Base-by-base conservation (phyloP, 1,284 basidiomycete species). In the Cryptococcus sp. region DNA sequence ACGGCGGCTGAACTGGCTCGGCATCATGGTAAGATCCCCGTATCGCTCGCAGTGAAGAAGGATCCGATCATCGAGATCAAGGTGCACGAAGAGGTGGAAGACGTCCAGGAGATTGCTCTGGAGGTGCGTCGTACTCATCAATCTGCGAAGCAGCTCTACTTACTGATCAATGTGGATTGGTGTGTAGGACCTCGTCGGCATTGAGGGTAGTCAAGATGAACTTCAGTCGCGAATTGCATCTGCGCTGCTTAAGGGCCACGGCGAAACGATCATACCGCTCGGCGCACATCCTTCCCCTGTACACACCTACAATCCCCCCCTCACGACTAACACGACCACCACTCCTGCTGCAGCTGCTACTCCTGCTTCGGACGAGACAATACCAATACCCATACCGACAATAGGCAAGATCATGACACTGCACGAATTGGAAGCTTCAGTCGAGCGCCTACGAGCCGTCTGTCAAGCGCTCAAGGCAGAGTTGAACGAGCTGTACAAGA, bases 91-190 rank as follows among this genome's bases (percentile, higher is more conserved):
- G 57, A 61, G 20, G 53, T 39, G 27, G 59, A 53, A 4, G 66
- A 65, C 46, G 56, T 44, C 27, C 15, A n/a, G 1, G 64, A 69
- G 47, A 11, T 64, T 4, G 48, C 66, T 10, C 54, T 76, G 27
- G 72, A 76, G 70, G 76, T 75, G 57, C 47, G 71, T 57, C 31
- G n/a, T n/a, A n/a, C n/a, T n/a, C n/a, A n/a, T n/a, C n/a, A n/a
- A n/a, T n/a, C n/a, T n/a, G n/a, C n/a, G n/a, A n/a, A n/a, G n/a
- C n/a, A 35, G 15, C 22, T 45, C 19, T 31, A 46, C 1, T 20
- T 20, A 13, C 41, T 47, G 53, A 53, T 8, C 20, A 22, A 35
- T 35, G 10, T 35, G 7, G 31, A 35, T 44, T 7, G 1, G 6
- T 7, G 27, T 22, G 39, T 55, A 77, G 74, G 69, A 74, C 1